Conservation (phyloP, 2,329 filamentous ascomycete species). For the Xylaria hypoxylon region DNA sequence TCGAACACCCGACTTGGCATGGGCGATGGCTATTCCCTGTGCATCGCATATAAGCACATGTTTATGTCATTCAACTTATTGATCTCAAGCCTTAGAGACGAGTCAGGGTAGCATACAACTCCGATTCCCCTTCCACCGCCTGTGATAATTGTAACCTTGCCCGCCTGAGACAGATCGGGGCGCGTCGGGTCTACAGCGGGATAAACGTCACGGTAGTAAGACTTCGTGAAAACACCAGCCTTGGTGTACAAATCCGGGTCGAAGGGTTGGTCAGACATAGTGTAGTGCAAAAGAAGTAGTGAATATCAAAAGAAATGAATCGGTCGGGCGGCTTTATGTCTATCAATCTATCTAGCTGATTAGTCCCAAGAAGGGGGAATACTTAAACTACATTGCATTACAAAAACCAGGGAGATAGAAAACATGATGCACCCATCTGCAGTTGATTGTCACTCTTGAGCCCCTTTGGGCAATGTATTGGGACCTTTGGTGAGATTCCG, state of each 20-base stretch:
- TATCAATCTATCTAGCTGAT: no score
- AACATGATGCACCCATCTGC: no score
- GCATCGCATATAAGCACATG: neutral
- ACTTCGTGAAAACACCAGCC: constrained; percentile 22
- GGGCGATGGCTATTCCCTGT: constrained; percentile 23
- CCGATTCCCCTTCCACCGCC: constrained; percentile 20
- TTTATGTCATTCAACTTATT: neutral
- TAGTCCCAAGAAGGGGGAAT: no score
- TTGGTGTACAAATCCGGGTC: constrained; percentile 24
- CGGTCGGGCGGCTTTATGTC: no score
- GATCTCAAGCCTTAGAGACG: neutral
- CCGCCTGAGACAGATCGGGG: constrained; percentile 11
- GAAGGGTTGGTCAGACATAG: constrained; percentile 12
- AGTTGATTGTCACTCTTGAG: no score
- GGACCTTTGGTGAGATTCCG: no score
- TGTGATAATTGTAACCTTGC: constrained; percentile 24
- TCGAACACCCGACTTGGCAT: constrained; percentile 23
- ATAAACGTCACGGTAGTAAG: constrained; percentile 26
- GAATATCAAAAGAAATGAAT: no score
- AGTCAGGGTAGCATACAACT: constrained; percentile 14
- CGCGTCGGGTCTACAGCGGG: constrained; percentile 15
- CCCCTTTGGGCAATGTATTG: no score
- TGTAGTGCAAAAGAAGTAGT: neutral
- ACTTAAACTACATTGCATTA: no score
- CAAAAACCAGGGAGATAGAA: no score